Evolutionary conservation across 148 eudicot genomes (phyloP).

Genomic region (Fagopyrum esculentum): DNA sequence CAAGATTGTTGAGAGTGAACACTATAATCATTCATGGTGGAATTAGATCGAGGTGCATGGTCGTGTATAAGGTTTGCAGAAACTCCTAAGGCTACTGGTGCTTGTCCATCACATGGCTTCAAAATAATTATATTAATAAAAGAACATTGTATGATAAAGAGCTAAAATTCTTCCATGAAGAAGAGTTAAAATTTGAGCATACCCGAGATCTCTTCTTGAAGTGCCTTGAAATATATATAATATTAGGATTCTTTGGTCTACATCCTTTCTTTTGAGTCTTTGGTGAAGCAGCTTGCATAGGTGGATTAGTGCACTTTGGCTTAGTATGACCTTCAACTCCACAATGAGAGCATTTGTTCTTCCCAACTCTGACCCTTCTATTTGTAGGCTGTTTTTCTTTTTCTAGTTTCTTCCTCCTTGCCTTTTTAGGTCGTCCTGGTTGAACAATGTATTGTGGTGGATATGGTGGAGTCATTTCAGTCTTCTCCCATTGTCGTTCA

Average conservation of each 20-base stretch:
- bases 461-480: background rate
- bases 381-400: background rate
- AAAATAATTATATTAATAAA: too few species aligned
- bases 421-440: background rate
- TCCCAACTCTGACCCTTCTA: background rate
- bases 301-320: background rate
- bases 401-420: background rate
- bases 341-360: background rate
- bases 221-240: background rate
- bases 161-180: too few species aligned
- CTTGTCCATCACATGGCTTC: too few species aligned
- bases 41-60: too few species aligned
- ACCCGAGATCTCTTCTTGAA: background rate
- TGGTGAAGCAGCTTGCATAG: background rate
- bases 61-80: too few species aligned
- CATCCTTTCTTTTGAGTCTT: background rate
- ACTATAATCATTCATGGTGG: too few species aligned
- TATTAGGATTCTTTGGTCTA: background rate
- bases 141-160: too few species aligned
- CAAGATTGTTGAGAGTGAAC: too few species aligned
- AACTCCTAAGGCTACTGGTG: too few species aligned
- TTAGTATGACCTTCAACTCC: background rate
- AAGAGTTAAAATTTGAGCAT: too few species aligned
- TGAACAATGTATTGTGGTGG: background rate
- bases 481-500: too few species aligned